Percentiles rank a stretch among this genome's conserved stretches.
Evolutionary conservation across 257 asterid species (phyloP).

Genomic region (Rubia yunnanensis): DNA sequence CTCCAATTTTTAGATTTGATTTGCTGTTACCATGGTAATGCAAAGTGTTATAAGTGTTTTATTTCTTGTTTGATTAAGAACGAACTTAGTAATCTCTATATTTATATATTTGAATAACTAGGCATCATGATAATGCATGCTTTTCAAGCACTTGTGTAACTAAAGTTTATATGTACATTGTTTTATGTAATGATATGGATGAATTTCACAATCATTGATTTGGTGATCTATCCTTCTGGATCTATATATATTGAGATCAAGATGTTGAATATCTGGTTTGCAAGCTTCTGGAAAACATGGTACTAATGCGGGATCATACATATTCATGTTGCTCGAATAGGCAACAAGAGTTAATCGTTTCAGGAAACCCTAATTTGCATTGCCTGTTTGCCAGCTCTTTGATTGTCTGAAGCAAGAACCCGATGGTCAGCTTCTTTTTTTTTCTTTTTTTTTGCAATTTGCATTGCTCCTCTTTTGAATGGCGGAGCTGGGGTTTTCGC

Average conservation of each 20-base stretch:
- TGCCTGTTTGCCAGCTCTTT: not conserved
- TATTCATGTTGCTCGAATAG: too few species aligned
- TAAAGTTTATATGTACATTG: not conserved
- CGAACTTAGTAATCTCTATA: not conserved
- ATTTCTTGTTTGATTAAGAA: not conserved
- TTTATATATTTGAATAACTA: not conserved
- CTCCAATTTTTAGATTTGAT: slow-evolving; percentile 17
- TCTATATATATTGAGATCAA: not conserved
- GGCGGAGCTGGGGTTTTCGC: not conserved
- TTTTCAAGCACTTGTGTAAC: not conserved
- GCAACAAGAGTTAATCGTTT: not conserved
- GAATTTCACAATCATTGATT: not conserved
- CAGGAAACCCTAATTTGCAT: slow-evolving; percentile 13
- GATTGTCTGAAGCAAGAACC: not conserved
- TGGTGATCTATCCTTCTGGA: not conserved
- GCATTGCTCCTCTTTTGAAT: not conserved
- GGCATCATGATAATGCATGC: slow-evolving; percentile 1
- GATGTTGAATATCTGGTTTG: too few species aligned
- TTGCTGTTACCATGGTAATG: slow-evolving; percentile 13
- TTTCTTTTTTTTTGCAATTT: not conserved
- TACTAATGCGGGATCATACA: too few species aligned
- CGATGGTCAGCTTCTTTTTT: not conserved
- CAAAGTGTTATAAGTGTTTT: not conserved
- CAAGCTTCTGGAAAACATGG: too few species aligned
- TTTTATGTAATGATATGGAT: not conserved